Base-by-base conservation (phyloP, 1,139 yeast species). In the Diutina mesorugosa region DNA sequence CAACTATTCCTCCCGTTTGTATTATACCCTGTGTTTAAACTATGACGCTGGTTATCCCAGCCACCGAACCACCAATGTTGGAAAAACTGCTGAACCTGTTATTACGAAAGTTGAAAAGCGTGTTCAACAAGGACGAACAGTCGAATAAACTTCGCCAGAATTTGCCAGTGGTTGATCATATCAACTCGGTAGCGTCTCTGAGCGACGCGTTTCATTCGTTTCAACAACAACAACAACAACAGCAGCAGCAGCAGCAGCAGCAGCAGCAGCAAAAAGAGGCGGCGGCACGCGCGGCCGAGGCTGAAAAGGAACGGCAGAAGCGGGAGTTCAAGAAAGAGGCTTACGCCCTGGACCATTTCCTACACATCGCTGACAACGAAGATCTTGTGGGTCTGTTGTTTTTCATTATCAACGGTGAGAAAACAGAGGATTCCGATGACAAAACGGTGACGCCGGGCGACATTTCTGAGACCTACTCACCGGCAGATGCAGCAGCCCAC, bases 291-390 rank as follows among this genome's bases (percentile, higher is more conserved):
- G 45, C 45, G 8, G 53, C 45, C 28, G n/a, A 16, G 6, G 53
- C n/a, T 8, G 53, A 50, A 18, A 38, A 50, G 26, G 53, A 50
- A 16, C 26, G 41, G 9, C 16, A 50, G 21, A 38, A 38, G 5
- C 53, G 53, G 7, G 45, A 50, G 21, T 50, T 50, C 35, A 50
- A 32, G 29, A 50, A 30, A 38, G 53, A 50, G 16, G 53, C 53
- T 6, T 50, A 50, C 21, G 53, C 53, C 3, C 35, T 30, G 28
- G 53, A 50, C 16, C 53, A 50, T 18, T 50, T 50, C 21, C 10
- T 50, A n/a, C 53, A 50, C 53, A 16, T 50, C n/a, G 53, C 26
- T 6, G 53, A 50, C 32, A 50, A 50, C 10, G 53, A 50, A 9
- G 53, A 50, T 4, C 32, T 50, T 6, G 21, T 50, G 45, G 53